Percentiles rank a stretch among this genome's conserved stretches.
Conservation (phyloP, 169 alveolate species). For the Plasmodium berghei region DNA sequence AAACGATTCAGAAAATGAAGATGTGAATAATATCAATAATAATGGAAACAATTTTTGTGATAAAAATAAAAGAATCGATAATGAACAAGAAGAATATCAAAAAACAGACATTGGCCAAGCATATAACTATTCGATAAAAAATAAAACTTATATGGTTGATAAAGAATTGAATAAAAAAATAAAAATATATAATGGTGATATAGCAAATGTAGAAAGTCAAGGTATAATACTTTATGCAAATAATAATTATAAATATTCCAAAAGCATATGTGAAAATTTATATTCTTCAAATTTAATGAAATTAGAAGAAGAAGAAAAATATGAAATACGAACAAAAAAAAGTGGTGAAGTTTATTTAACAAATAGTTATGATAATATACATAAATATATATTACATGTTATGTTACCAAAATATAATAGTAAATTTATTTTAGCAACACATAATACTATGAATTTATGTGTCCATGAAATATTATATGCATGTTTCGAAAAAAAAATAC, state of each 20-base stretch:
- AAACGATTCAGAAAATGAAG: neutral
- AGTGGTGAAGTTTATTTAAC: conserved; percentile 62
- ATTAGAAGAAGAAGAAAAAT: conserved; percentile 49
- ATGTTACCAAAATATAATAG: conserved; percentile 65
- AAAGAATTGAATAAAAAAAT: conserved; percentile 19
- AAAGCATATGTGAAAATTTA: conserved; percentile 32
- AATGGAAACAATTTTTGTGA: neutral
- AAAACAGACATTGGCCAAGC: neutral
- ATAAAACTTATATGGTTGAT: conserved; percentile 37
- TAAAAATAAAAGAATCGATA: neutral
- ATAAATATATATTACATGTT: conserved; percentile 43
- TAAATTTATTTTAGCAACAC: conserved; percentile 53
- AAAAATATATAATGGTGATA: conserved; percentile 31
- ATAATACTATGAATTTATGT: conserved; percentile 67
- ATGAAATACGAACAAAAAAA: conserved; percentile 31
- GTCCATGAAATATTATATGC: conserved; percentile 31
- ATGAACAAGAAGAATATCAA: neutral
- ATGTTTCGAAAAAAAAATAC: conserved; percentile 43
- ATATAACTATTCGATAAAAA: conserved; percentile 6
- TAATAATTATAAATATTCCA: conserved; percentile 31
- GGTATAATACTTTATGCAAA: conserved; percentile 52
- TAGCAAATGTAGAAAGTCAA: conserved; percentile 13
- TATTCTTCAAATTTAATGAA: conserved; percentile 50
- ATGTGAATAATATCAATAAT: neutral
- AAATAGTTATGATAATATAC: conserved; percentile 49